Evolutionary conservation across 1,139 yeast species (phyloP), one percentile per base, ranked within the genome.

Genomic region (Blastobotrys elegans): DNA sequence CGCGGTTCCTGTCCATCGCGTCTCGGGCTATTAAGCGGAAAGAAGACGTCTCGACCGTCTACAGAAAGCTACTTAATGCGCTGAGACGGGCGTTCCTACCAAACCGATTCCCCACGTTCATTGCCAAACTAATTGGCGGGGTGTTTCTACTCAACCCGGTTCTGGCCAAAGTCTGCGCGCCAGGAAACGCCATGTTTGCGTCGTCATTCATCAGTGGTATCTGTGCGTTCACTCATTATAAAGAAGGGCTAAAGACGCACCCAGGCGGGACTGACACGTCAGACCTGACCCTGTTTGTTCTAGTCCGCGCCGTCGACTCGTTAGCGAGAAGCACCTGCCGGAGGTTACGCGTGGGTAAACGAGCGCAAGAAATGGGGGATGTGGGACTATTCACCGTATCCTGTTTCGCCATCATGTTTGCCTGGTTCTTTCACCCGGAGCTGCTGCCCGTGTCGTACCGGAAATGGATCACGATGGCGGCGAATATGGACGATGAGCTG

Each of bases 391-490:
- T 64, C 54, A 46, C 56, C 3, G 48, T 53, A 4, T 53, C 62
- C 2, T 53, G 56, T 33, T 57, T 51, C 38, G 57, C 68, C 22
- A 68, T 72, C 42, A 71, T 72, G 74, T 67, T 62, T 52, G 49
- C 65, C 26, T 72, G 75, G 75, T 68, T 69, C 49, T 70, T 57
- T 51, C 52, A 60, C 43, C 75, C 75, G 1, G 61, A 63, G 13
- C 59, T 60, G 34, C 56, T 72, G 30, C 68, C 73, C 5, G 63
- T 64, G 4, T 61, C 67, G n/a, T 72, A 72, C 53, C 61, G 63
- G 24, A 56, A 58, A 34, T 72, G 76, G 76, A 70, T 72, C 52
- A 66, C 74, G 10, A 60, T 63, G 47, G 72, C 73, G 17, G 73
- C 75, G 4, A 59, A 63, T 35, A 65, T 71, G 65, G 75, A 72